These are phyloP conservation scores for Trametes punicea DNA, from an alignment of 768 basidiomycete genomes.

Conservation along the genomic window DNA sequence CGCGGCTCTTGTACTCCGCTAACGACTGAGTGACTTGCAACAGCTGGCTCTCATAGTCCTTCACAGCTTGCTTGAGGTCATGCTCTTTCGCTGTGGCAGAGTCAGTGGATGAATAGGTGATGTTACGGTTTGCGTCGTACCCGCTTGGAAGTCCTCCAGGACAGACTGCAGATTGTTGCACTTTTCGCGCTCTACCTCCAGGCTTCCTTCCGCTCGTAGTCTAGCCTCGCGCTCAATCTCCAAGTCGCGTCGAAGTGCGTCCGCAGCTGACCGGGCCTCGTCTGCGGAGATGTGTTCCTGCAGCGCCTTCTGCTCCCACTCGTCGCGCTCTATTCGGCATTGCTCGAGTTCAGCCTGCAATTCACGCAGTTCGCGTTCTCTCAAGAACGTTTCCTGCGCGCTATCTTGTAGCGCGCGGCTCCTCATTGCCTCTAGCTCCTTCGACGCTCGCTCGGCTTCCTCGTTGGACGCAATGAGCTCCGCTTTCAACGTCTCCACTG, in stretches of 20 bases:
- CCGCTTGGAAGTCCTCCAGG: conserved; percentile 90
- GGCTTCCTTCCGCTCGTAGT: conserved; percentile 50
- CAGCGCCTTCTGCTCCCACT: conserved; percentile 60
- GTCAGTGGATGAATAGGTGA: conserved; percentile 9
- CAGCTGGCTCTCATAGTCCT: conserved; percentile 77
- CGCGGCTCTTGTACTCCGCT: conserved; percentile 89
- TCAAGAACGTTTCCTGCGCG: conserved; percentile 63
- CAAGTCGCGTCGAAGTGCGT: conserved; percentile 57
- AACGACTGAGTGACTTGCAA: conserved; percentile 66
- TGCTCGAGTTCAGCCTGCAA: conserved; percentile 84
- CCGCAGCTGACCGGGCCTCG: conserved; percentile 56
- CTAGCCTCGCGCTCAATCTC: conserved; percentile 62
- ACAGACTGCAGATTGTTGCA: conserved; percentile 86
- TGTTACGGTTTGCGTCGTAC: conserved; percentile 36
- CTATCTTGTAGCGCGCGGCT: conserved; percentile 61
- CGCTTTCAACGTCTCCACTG: conserved; percentile 73
- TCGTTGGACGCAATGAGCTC: conserved; percentile 76
- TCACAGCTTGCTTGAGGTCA: conserved; percentile 81
- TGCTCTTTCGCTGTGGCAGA: conserved; percentile 73
- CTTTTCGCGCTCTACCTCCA: conserved; percentile 71
- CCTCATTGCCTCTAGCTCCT: conserved; percentile 68
- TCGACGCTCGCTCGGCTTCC: conserved; percentile 68
- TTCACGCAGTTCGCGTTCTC: conserved; percentile 81
- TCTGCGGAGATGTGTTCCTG: conserved; percentile 72
- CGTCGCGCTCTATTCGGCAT: conserved; percentile 76